Evolutionary conservation across 768 basidiomycete species (phyloP).

Genomic region (Mycena sanguinolenta): DNA sequence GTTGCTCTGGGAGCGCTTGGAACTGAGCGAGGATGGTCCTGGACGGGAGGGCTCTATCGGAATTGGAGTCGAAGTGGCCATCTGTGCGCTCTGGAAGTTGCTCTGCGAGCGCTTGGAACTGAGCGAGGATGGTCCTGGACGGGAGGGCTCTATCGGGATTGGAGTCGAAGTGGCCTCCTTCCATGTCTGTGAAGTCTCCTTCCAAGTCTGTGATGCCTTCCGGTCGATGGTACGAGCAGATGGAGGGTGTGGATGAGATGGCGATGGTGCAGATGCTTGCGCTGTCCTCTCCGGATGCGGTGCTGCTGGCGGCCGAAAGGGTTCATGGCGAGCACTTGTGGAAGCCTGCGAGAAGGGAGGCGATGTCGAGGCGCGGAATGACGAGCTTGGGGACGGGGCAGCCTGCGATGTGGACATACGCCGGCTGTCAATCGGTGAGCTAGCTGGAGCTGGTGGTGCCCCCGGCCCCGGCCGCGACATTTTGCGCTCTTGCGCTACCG

Average conservation of each 20-base stretch:
- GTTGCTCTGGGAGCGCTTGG: slow-evolving; percentile 18
- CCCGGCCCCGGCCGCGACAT: not conserved
- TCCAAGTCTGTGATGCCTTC: slow-evolving; percentile 2
- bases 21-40: not conserved
- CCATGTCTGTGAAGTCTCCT: slow-evolving; percentile 11
- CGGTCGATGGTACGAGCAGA: not conserved
- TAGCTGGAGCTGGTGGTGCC: not conserved
- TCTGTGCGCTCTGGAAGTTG: not conserved
- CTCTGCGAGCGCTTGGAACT: slow-evolving; percentile 15
- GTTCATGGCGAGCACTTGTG: not conserved
- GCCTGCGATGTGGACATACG: not conserved
- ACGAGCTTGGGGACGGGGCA: not conserved
- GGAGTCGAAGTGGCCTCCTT: slow-evolving; percentile 4
- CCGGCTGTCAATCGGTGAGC: not conserved
- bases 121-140: not conserved
- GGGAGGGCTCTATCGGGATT: not conserved
- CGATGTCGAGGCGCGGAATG: not conserved
- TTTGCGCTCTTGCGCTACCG: not conserved
- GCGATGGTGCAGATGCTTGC: not conserved
- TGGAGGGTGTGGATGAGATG: not conserved
- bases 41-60: not conserved
- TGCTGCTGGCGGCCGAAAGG: not conserved
- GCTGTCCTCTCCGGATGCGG: not conserved
- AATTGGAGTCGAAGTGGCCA: too few relatives aligned
- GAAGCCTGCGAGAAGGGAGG: not conserved